Conservation (phyloP, 768 basidiomycete genomes). For the Suillus luteus region DNA sequence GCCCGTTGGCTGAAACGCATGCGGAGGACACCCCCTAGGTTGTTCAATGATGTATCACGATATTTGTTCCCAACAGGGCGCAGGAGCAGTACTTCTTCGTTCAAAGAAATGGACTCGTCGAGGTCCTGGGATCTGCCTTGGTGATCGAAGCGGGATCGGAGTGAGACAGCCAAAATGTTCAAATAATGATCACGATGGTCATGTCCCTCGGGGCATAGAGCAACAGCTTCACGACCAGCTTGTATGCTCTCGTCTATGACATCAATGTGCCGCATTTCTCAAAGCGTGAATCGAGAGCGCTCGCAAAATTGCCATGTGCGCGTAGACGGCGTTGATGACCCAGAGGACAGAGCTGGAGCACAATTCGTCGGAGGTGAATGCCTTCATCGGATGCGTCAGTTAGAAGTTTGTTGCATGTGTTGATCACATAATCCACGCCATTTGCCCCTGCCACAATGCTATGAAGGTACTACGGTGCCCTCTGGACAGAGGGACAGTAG, state of each 20-base stretch:
- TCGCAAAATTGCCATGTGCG: not conserved
- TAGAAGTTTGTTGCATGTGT: not conserved
- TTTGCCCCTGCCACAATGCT: not conserved
- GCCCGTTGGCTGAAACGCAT: not conserved
- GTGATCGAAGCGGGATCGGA: not conserved
- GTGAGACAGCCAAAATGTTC: not conserved
- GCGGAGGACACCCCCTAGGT: not conserved
- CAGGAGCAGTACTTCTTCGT: not conserved
- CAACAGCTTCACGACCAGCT: not conserved
- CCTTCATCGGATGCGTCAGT: not conserved
- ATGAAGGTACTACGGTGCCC: not conserved
- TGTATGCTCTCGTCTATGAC: not conserved
- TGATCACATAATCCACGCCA: not conserved
- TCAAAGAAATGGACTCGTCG: not conserved
- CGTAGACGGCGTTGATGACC: not conserved
- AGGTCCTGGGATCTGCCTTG: not conserved
- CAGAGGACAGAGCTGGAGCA: not conserved
- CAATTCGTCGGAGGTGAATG: not conserved
- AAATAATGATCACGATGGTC: fast-evolving
- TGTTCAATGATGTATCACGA: not conserved
- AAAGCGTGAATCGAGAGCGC: not conserved
- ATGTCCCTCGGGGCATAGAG: not conserved
- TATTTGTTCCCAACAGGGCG: not conserved
- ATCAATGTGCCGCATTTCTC: not conserved
- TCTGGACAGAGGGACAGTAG: not conserved